Percentiles rank a stretch among this genome's conserved stretches.
Conservation (phyloP, 176 grass and related monocot species). For the Ampelocalamus luodianensis region DNA sequence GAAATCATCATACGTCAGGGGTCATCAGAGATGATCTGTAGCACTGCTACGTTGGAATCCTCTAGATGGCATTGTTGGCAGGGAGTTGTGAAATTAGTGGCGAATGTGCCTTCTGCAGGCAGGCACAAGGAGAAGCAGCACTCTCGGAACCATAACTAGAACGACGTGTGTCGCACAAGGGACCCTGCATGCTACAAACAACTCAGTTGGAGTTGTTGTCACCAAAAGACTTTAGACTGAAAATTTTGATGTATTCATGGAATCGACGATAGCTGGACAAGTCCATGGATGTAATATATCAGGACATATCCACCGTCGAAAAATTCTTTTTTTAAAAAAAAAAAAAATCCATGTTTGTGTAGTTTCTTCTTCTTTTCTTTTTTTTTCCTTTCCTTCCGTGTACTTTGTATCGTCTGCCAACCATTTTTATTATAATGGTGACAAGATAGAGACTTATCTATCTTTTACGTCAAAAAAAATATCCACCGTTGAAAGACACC, state of each 20-base stretch:
- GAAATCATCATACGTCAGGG: slow-evolving; percentile 6
- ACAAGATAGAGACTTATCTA: too few relatives aligned
- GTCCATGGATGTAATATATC: slow-evolving; percentile 41
- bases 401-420: too few relatives aligned
- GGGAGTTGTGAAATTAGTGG: slow-evolving; percentile 13
- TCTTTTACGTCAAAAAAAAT: too few relatives aligned
- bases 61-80: slow-evolving; percentile 3
- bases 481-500: slow-evolving; percentile 11
- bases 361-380: too few relatives aligned
- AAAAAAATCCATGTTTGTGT: too few relatives aligned
- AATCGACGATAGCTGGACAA: background rate
- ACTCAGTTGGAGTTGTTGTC: slow-evolving; percentile 21
- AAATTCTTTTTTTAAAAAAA: too few relatives aligned
- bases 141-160: background rate
- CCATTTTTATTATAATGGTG: too few relatives aligned
- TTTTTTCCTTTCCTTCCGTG: too few relatives aligned
- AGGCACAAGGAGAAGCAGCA: slow-evolving; percentile 13
- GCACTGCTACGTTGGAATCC: background rate
- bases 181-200: slow-evolving; percentile 5
- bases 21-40: background rate
- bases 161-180: slow-evolving; percentile 21
- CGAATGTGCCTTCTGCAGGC: slow-evolving; percentile 16
- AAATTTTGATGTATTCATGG: background rate
- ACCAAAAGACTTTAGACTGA: slow-evolving; percentile 5
- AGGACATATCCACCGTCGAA: slow-evolving; percentile 35